phyloP scores from a whole-genome alignment of 495 filamentous ascomycete genomes.

The Eremomyces bilateralis region DNA sequence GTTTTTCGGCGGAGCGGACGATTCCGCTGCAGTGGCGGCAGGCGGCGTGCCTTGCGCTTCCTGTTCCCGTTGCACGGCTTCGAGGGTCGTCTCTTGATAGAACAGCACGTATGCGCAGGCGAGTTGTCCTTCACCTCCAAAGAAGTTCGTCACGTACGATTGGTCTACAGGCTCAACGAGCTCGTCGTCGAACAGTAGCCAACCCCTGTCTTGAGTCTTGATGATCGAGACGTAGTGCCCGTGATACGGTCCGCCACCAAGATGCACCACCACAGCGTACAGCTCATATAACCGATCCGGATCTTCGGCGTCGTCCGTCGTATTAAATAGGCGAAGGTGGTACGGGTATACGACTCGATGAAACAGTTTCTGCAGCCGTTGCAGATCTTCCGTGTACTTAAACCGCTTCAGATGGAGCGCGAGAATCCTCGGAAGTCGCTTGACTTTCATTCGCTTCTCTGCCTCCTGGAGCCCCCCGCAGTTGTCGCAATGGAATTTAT shows the following conservation, averaged over 20 bases:
- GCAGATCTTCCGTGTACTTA: slow-evolving; percentile 91
- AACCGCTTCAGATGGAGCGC: slow-evolving; percentile 89
- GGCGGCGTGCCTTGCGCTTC: slow-evolving; percentile 53
- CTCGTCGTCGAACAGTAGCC: slow-evolving; percentile 94
- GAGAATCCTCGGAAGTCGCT: slow-evolving; percentile 74
- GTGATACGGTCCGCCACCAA: slow-evolving; percentile 93
- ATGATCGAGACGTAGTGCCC: slow-evolving; percentile 96
- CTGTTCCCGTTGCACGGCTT: slow-evolving; percentile 68
- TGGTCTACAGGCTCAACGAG: slow-evolving; percentile 97
- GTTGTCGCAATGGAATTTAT: slow-evolving; percentile 96
- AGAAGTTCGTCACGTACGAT: slow-evolving; percentile 91
- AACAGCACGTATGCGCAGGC: slow-evolving; percentile 95
- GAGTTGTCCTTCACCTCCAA: slow-evolving; percentile 74
- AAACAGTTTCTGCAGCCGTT: slow-evolving; percentile 85
- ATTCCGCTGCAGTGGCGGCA: slow-evolving; percentile 27
- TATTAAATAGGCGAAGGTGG: slow-evolving; percentile 90
- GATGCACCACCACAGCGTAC: slow-evolving; percentile 96
- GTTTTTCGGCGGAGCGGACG: slow-evolving; percentile 12
- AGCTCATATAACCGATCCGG: slow-evolving; percentile 89
- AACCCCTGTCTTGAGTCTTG: slow-evolving; percentile 89
- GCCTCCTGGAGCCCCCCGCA: slow-evolving; percentile 94
- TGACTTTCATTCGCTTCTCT: slow-evolving; percentile 98
- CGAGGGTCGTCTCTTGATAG: slow-evolving; percentile 88
- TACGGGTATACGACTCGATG: slow-evolving; percentile 95
- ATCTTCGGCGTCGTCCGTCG: slow-evolving; percentile 89